Evolutionary conservation across 768 basidiomycete genomes (phyloP).

Genomic region (Auricularia heimuer): DNA sequence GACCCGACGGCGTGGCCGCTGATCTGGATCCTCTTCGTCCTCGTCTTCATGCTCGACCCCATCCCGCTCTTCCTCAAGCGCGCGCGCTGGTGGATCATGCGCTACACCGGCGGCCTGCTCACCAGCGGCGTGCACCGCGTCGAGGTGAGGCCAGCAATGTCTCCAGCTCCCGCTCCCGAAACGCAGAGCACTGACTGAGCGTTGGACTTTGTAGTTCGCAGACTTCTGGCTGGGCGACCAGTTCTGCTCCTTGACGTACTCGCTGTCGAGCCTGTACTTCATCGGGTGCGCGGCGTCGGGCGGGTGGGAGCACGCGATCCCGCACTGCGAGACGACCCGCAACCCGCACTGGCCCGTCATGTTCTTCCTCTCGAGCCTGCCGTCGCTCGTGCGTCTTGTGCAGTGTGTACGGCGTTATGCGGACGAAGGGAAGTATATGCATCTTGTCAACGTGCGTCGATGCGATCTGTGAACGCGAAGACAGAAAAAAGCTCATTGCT

Average conservation of each 20-base stretch:
- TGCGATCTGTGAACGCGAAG: no score
- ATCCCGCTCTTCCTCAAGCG: conserved; percentile 51
- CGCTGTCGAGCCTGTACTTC: conserved; percentile 62
- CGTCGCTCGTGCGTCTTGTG: conserved; percentile 65
- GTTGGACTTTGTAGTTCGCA: conserved; percentile 40
- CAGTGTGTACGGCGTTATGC: conserved; percentile 83
- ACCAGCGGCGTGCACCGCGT: conserved; percentile 62
- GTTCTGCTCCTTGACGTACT: conserved; percentile 69
- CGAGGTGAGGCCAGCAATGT: conserved; percentile 43
- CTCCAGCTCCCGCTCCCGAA: background rate
- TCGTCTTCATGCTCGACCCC: conserved; percentile 62
- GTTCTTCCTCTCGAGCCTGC: conserved; percentile 51
- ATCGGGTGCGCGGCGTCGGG: conserved; percentile 63
- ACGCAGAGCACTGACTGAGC: background rate
- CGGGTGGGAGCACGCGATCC: conserved; percentile 41
- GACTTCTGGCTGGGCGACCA: conserved; percentile 92
- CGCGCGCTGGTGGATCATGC: conserved; percentile 76
- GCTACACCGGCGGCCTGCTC: conserved; percentile 50
- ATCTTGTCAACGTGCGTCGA: conserved; percentile 73
- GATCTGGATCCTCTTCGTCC: conserved; percentile 63
- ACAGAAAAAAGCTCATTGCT: no score
- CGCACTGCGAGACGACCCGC: conserved; percentile 33
- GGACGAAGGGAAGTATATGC: conserved; percentile 64
- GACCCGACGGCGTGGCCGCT: conserved; percentile 70
- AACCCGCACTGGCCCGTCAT: conserved; percentile 51